Evolutionary conservation across 1,139 yeast species (phyloP), one percentile per base, ranked within the genome.

Genomic region (Geotrichum citri-aurantii): DNA sequence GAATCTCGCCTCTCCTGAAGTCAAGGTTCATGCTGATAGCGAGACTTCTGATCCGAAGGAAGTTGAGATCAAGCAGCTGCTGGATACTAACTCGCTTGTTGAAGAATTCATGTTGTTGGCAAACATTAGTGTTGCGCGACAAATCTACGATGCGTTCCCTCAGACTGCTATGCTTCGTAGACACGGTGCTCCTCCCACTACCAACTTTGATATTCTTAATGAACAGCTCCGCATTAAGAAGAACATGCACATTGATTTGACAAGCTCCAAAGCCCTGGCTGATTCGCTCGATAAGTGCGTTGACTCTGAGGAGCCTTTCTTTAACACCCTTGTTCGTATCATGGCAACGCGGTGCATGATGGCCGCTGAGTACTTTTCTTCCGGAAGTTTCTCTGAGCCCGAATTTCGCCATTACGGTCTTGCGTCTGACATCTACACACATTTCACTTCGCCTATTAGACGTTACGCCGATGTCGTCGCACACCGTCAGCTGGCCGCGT

Each of bases 261-360:
- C 90, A 65, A 86, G 92, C 23, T 91, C 98, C 1, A 89, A 86
- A 68, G 88, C 97, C 0, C 79, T 95, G 54, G 99, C 99, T 1
- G 97, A 91, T 69, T 91, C 98, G 21, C 79, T 95, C 59, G 99
- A 95, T 70, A 80, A 88, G 62, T 90, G 97, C 73, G 82, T 77
- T 40, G 98, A 93, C 71, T 81, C 85, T 26, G 70, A 81, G 0
- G 99, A 93, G 71, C 87, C 92, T 6, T 95, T 90, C 69, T 91
- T 95, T 80, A 95, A 95, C 74, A 93, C 98, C 0, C 79, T 95
- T 67, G 81, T 93, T 10, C 86, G 99, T 74, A 93, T 95, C 64
- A 88, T 93, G 96, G 95, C 98, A 6, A 95, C 99, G 0, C 82
- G 99, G 69, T 93, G 99, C 75, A 95, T 95, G 99, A 89, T 91